Base-by-base conservation (phyloP, 2,329 filamentous ascomycete species). In the Ambrosiella xylebori region DNA sequence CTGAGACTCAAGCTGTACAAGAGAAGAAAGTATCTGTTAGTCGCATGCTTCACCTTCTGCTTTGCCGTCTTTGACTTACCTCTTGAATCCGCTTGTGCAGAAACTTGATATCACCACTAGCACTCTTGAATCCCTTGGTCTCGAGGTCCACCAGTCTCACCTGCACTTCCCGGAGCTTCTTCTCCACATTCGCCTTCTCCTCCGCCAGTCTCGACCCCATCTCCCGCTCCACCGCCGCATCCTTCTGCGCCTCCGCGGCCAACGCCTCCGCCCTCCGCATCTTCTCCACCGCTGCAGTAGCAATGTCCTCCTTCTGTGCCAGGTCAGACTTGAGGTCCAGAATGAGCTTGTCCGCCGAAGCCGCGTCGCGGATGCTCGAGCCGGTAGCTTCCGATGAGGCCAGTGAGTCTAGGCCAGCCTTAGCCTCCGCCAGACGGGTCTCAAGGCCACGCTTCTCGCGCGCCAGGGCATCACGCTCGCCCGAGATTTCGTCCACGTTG, bases 91-190 rank as follows among this genome's bases (percentile, higher is more conserved):
- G 82, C 66, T 89, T 91, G 71, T 96, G 87, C 65, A 97, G 72
- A 74, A 96, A 97, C 66, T 93, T 86, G 64, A 97, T 88, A 70
- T 97, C 91, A 65, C 95, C 88, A 69, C 90, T 95, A 27, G 87
- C 87, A 63, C 85, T 94, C 17, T 90, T 93, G 71, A 95, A 97
- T 57, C 90, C 89, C 75, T 97, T 97, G 49, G 93, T 97, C 73
- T 98, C 91, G 7, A 97, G 77, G 68, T 97, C 93, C 56, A 98
- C 85, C 58, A 95, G 81, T 66, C 83, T 83, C 57, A 97, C 79
- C 70, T 97, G 91, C 35, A 91, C 77, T 69, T 98, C 91, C 69
- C 90, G 95, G 55, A 95, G 75, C 57, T 80, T 81, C 75, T 95
- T 96, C 73, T 97, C 93, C 47, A 98, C 74, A 0, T 79, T 79